Percentiles rank a stretch among this genome's conserved stretches.
Evolutionary conservation across 2,329 filamentous ascomycete species (phyloP).

Genomic region (Allantophomopsis lycopodina): DNA sequence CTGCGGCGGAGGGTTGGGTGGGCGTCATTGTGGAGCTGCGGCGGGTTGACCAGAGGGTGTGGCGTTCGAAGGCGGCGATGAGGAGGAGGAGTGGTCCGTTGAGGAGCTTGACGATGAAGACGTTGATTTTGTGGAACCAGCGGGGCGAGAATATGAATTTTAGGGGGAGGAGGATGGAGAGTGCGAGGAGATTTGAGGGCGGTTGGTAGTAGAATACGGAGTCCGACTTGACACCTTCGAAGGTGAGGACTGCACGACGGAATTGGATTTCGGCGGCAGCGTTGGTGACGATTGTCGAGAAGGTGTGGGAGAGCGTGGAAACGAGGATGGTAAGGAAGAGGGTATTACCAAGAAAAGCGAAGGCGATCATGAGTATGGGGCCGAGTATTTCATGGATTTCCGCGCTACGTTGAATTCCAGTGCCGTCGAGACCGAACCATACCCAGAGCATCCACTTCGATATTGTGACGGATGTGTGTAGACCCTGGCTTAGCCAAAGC

Average conservation of each 20-base stretch:
- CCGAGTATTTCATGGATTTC: constrained; percentile 73
- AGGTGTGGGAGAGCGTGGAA: constrained; percentile 76
- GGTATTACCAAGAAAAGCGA: constrained; percentile 76
- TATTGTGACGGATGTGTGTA: constrained; percentile 52
- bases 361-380: constrained; percentile 67
- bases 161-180: constrained; percentile 60
- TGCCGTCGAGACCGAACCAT: constrained; percentile 72
- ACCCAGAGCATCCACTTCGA: constrained; percentile 90
- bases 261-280: constrained; percentile 77
- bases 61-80: constrained; percentile 59
- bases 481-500: constrained; percentile 60
- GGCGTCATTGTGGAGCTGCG: constrained; percentile 7
- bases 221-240: constrained; percentile 77
- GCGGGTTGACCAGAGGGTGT: constrained; percentile 41
- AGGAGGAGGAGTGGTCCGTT: constrained; percentile 63
- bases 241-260: constrained; percentile 65
- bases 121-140: constrained; percentile 87
- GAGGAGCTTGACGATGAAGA: constrained; percentile 57
- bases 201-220: constrained; percentile 73
- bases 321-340: constrained; percentile 82
- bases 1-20: constrained; percentile 6
- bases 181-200: constrained; percentile 70
- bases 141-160: constrained; percentile 67
- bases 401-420: constrained; percentile 35
- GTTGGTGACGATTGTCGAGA: constrained; percentile 63